Conservation (phyloP, 2,329 filamentous ascomycete species). For the Alternaria sp. region DNA sequence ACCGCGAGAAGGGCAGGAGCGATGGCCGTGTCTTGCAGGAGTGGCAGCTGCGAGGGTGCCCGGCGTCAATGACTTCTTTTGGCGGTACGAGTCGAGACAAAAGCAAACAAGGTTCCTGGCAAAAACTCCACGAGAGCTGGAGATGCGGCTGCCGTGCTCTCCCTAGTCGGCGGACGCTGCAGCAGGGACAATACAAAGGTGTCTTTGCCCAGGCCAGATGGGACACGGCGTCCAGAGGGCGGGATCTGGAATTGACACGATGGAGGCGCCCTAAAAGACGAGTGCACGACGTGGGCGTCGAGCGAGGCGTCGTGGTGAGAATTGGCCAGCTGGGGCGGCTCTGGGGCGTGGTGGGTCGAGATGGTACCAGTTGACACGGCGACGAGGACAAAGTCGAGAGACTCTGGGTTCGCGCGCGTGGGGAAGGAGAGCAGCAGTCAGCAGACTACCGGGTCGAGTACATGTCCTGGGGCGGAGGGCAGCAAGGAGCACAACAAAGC, state of each 20-base stretch:
- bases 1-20: neutral
- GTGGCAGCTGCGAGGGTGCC: slow-evolving; percentile 17
- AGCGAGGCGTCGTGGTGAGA: slow-evolving; percentile 22
- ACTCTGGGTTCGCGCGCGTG: slow-evolving; percentile 5
- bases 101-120: slow-evolving; percentile 30
- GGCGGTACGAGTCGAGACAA: slow-evolving; percentile 32
- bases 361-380: slow-evolving; percentile 29
- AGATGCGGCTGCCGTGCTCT: slow-evolving; percentile 45
- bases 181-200: slow-evolving; percentile 26
- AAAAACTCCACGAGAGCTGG: slow-evolving; percentile 29
- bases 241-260: slow-evolving; percentile 29
- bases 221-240: slow-evolving; percentile 31
- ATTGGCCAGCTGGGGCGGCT: slow-evolving; percentile 13
- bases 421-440: slow-evolving; percentile 10
- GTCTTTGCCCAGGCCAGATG: slow-evolving; percentile 7
- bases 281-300: slow-evolving; percentile 31
- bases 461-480: slow-evolving; percentile 25
- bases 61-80: slow-evolving; percentile 19
- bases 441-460: slow-evolving; percentile 24
- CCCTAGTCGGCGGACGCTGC: slow-evolving; percentile 17
- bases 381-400: slow-evolving; percentile 12
- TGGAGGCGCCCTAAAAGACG: slow-evolving; percentile 20
- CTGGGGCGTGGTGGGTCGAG: slow-evolving; percentile 22
- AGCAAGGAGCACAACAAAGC: slow-evolving; percentile 26
- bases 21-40: slow-evolving; percentile 2